These are phyloP conservation scores for Nitzschia sp. DNA, from an alignment of 108 stramenopile species.

Conservation along the genomic window DNA sequence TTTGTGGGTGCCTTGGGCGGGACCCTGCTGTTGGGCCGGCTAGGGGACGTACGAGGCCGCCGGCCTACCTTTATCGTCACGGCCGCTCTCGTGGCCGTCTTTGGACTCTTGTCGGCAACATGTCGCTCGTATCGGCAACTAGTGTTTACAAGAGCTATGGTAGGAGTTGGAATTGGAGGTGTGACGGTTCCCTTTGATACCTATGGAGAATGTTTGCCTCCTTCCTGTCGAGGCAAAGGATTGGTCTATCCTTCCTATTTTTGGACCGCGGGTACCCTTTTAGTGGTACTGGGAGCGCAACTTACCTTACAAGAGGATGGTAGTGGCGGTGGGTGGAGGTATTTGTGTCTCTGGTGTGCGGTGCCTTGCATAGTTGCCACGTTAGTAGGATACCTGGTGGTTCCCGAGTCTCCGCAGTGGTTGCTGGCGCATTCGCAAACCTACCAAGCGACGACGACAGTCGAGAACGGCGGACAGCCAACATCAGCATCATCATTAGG, in stretches of 20 bases:
- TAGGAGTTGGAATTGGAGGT: constrained; percentile 85
- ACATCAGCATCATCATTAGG: too few species aligned
- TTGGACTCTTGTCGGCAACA: constrained; percentile 65
- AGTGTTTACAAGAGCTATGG: constrained; percentile 52
- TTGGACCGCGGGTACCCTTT: constrained; percentile 67
- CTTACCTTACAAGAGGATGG: constrained; percentile 33
- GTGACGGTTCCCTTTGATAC: constrained; percentile 80
- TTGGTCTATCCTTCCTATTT: constrained; percentile 64
- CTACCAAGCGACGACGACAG: constrained; percentile 19
- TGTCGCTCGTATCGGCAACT: constrained; percentile 39
- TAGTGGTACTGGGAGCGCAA: constrained; percentile 60
- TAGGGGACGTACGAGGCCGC: constrained; percentile 71
- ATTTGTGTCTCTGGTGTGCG: constrained; percentile 55
- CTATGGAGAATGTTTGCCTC: constrained; percentile 75
- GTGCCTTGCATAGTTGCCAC: constrained; percentile 53
- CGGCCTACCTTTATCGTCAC: constrained; percentile 58
- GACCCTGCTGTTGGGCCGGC: constrained; percentile 56
- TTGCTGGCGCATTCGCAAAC: constrained; percentile 9
- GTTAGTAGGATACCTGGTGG: constrained; percentile 31
- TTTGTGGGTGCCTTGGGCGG: constrained; percentile 73
- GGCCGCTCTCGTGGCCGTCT: constrained; percentile 53
- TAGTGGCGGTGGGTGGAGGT: constrained; percentile 38
- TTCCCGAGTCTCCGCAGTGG: constrained; percentile 78
- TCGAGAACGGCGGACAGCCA: background rate
- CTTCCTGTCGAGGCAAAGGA: constrained; percentile 36